phyloP scores from a whole-genome alignment of 2,329 filamentous ascomycete genomes.

The Escovopsis sp. region DNA sequence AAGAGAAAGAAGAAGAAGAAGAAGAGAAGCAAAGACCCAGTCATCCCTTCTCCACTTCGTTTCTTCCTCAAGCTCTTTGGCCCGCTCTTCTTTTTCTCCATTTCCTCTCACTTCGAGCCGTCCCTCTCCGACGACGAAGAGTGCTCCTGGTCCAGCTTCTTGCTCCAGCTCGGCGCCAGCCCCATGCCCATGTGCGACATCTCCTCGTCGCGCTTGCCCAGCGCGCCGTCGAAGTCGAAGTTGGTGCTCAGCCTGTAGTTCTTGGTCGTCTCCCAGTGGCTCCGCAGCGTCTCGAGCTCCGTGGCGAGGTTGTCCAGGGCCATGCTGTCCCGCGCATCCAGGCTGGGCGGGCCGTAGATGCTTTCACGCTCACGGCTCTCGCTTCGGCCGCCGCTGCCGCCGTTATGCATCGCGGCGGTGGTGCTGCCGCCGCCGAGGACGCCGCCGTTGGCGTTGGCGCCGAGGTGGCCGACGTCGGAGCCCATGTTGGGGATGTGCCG shows the following conservation, averaged over 20 bases:
- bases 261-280: slow-evolving; percentile 90
- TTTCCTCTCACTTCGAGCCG: slow-evolving; percentile 12
- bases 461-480: slow-evolving; percentile 26
- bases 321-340: slow-evolving; percentile 38
- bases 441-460: slow-evolving; percentile 18
- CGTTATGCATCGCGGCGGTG: slow-evolving; percentile 19
- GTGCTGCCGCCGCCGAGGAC: slow-evolving; percentile 23
- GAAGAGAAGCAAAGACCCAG: too few species aligned
- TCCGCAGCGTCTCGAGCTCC: slow-evolving; percentile 79
- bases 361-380: slow-evolving; percentile 47
- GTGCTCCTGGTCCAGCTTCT: slow-evolving; percentile 47
- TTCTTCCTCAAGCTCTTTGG: too few species aligned
- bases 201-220: slow-evolving; percentile 26
- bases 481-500: slow-evolving; percentile 39
- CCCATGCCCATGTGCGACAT: slow-evolving; percentile 27
- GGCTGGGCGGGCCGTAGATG: slow-evolving; percentile 38
- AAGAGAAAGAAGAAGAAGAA: neutral
- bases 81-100: too few species aligned
- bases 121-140: slow-evolving; percentile 14
- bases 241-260: slow-evolving; percentile 82
- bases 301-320: slow-evolving; percentile 83
- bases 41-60: slow-evolving; percentile 4
- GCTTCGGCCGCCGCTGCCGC: slow-evolving; percentile 31
- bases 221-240: slow-evolving; percentile 61
- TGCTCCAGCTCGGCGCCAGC: slow-evolving; percentile 68